Evolutionary conservation across 2,329 filamentous ascomycete genomes (phyloP).

Genomic region (Pseudogymnoascus sp.): DNA sequence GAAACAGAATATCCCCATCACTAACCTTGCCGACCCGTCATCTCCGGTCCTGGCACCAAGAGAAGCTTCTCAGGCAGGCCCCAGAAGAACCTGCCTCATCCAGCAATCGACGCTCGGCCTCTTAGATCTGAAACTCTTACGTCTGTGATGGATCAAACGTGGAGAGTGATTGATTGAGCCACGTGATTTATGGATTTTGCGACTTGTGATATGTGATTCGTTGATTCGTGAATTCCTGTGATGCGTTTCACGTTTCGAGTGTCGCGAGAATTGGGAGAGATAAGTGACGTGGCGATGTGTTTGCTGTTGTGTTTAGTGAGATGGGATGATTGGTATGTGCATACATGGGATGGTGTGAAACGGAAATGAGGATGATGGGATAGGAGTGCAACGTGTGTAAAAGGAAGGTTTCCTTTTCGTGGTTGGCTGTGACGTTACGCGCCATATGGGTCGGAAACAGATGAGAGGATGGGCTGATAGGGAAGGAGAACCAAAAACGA

Average conservation of each 20-base stretch:
- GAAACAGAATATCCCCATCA: neutral
- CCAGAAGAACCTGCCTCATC: neutral
- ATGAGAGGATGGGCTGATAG: slow-evolving; percentile 1
- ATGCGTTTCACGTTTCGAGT: slow-evolving; percentile 7
- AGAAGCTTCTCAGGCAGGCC: slow-evolving; percentile 1
- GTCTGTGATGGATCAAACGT: neutral
- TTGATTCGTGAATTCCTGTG: slow-evolving; percentile 1
- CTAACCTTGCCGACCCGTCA: neutral
- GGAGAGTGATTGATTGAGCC: neutral
- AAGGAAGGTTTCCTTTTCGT: neutral
- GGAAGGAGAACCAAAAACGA: neutral
- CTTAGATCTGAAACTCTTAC: neutral
- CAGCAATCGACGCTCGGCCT: neutral
- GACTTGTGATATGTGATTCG: neutral
- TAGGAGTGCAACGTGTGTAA: neutral
- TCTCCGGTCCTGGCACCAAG: neutral
- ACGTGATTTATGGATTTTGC: neutral
- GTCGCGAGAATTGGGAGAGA: neutral
- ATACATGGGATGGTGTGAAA: neutral
- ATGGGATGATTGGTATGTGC: neutral
- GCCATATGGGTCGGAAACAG: slow-evolving; percentile 1
- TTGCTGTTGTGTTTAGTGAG: slow-evolving; percentile 1
- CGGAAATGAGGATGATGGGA: slow-evolving; percentile 1
- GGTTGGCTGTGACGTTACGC: slow-evolving; percentile 6
- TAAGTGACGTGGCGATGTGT: neutral